Percentiles rank a stretch among this genome's conserved stretches.
Conservation (phyloP, 2,329 filamentous ascomycete species). For the Trichophyton mentagrophytes region DNA sequence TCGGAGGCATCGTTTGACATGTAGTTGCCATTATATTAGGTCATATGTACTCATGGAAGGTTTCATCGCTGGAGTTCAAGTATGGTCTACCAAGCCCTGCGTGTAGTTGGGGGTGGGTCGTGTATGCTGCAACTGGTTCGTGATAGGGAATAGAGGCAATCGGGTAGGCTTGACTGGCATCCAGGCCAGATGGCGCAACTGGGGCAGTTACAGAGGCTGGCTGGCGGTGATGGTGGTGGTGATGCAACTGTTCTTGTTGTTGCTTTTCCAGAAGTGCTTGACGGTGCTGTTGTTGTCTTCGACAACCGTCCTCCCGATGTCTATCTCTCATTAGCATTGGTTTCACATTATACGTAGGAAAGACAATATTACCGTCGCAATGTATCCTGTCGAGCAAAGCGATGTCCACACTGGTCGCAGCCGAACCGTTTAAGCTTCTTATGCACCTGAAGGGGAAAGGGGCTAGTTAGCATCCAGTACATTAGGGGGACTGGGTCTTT, state of each 20-base stretch:
- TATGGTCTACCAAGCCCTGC: background rate
- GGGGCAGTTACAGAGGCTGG: background rate
- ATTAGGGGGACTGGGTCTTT: background rate
- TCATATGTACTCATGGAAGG: background rate
- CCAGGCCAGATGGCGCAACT: background rate
- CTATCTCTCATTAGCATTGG: constrained; percentile 6
- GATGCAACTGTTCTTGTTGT: background rate
- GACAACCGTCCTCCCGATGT: constrained; percentile 15
- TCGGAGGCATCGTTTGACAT: background rate
- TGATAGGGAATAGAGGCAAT: background rate
- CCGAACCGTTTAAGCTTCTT: constrained; percentile 56
- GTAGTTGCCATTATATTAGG: background rate
- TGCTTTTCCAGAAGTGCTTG: background rate
- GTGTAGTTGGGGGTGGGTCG: background rate
- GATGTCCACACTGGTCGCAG: constrained; percentile 57
- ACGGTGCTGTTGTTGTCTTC: constrained; percentile 9
- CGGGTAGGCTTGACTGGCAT: background rate
- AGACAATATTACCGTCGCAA: constrained; percentile 51
- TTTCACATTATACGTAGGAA: background rate
- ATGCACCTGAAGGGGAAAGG: constrained; percentile 44
- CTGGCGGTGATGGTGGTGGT: background rate
- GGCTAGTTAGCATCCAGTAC: background rate
- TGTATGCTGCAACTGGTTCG: background rate
- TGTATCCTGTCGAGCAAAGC: constrained; percentile 71
- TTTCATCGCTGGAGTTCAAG: background rate